Conservation (phyloP, 306 rosid genomes). For the Malus sylvestris region DNA sequence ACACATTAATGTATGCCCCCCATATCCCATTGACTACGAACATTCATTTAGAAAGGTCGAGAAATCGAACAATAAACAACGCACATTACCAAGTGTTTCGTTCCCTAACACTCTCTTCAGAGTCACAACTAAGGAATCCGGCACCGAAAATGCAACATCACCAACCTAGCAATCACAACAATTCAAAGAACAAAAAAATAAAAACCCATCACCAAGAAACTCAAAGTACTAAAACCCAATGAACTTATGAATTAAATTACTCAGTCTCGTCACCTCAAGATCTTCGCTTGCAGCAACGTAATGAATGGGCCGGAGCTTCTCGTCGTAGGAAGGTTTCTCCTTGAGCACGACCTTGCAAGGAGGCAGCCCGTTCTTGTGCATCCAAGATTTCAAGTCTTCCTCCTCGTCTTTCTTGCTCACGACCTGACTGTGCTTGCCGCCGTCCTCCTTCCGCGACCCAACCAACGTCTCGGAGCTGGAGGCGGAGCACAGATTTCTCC, state of each 20-base stretch:
- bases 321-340: slow-evolving; percentile 55
- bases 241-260: not conserved
- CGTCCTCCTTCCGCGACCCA: slow-evolving; percentile 36
- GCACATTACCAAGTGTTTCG: slow-evolving; percentile 80
- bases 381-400: slow-evolving; percentile 80
- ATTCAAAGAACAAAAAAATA: not conserved
- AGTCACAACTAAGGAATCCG: slow-evolving; percentile 78
- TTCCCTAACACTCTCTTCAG: slow-evolving; percentile 92
- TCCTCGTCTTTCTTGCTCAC: slow-evolving; percentile 38
- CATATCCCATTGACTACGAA: not conserved
- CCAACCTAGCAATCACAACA: slow-evolving; percentile 40
- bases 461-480: slow-evolving; percentile 70
- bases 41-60: not conserved
- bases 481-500: slow-evolving; percentile 37
- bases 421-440: slow-evolving; percentile 25
- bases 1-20: not conserved
- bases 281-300: slow-evolving; percentile 88
- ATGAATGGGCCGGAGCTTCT: slow-evolving; percentile 55
- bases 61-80: slow-evolving; percentile 8
- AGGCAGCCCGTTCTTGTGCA: slow-evolving; percentile 83
- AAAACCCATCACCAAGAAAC: not conserved
- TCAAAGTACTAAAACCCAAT: not conserved
- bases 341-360: slow-evolving; percentile 76
- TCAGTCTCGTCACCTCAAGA: slow-evolving; percentile 48
- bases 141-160: slow-evolving; percentile 85